Conservation (phyloP, 2,329 filamentous ascomycete species). For the Aspergillus versicolor region DNA sequence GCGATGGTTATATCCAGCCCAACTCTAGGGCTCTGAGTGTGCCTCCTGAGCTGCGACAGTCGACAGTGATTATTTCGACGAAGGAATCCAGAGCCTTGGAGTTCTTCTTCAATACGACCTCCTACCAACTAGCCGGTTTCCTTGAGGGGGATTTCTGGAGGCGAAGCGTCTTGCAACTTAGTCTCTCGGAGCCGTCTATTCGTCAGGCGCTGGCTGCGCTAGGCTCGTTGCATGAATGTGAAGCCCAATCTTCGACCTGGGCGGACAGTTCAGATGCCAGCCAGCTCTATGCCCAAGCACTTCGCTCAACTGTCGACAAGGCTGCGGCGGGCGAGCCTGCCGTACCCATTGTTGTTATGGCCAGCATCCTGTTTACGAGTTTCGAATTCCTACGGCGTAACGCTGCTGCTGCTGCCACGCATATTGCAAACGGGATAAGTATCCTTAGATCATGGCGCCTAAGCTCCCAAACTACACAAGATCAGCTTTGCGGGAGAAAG, state of each 20-base stretch:
- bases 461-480: not conserved
- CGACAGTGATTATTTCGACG: not conserved
- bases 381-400: constrained; percentile 52
- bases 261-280: not conserved
- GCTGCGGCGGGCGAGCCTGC: constrained; percentile 51
- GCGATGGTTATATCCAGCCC: not conserved
- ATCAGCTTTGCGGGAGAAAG: not conserved
- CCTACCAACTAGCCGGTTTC: constrained; percentile 64
- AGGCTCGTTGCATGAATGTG: constrained; percentile 63
- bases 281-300: not conserved
- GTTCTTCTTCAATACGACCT: constrained; percentile 56
- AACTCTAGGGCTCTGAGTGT: too few relatives aligned
- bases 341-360: constrained; percentile 50
- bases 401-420: constrained; percentile 23
- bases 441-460: constrained; percentile 16
- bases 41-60: not conserved
- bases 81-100: constrained; percentile 23
- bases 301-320: constrained; percentile 16
- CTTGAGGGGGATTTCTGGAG: constrained; percentile 68
- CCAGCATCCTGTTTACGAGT: constrained; percentile 64
- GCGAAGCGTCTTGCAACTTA: constrained; percentile 61
- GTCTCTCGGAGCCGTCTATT: constrained; percentile 61
- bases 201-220: constrained; percentile 66
- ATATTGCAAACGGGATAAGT: constrained; percentile 17
- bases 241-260: constrained; percentile 4